Evolutionary conservation across 192 early-diverging fungal species (phyloP), one percentile per base, ranked within the genome.

Genomic region (Coemansia sp.): DNA sequence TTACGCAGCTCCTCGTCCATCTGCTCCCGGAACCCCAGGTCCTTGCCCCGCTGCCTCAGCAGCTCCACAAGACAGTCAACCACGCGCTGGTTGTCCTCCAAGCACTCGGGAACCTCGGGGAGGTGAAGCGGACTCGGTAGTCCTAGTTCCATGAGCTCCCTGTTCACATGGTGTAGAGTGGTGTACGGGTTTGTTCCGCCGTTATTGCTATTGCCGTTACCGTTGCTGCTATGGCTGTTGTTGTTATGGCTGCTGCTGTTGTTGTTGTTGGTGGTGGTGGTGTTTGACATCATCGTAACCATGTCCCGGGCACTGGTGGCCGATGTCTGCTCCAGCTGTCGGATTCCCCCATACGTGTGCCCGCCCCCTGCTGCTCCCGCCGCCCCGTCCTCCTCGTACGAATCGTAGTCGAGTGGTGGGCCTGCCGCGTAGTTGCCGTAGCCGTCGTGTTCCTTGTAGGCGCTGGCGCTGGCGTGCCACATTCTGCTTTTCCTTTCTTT

Each of bases 291-390:
- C 19, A 38, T 18, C 1, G 49, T 64, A 10, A 26, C 37, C 37
- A 57, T 68, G n/a, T 71, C 63, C 32, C 73, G 65, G 4, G 81
- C 75, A 37, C 66, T 69, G 16, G 26, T 72, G 10, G 71, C 61
- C 2, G 81, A 83, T 9, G 81, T 83, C 47, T 83, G 81, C 64
- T 74, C 81, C 67, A 78, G 59, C 62, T 83, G 81, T 13, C 69
- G 66, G 45, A 78, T 71, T 6, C 72, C 75, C 12, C 72, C 75
- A 48, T 83, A 83, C 4, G 80, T 83, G 44, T 75, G 69, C 23
- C 23, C 50, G 21, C 19, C 26, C 26, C 26, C 50, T 21, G 50
- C 19, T 11, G 21, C 50, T 21, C 57, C 50, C 39, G 49, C 53
- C 6, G 45, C 41, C 15, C 58, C 58, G 12, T 32, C 57, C 44